phyloP scores from a whole-genome alignment of 768 basidiomycete species.

The Artomyces pyxidatus region DNA sequence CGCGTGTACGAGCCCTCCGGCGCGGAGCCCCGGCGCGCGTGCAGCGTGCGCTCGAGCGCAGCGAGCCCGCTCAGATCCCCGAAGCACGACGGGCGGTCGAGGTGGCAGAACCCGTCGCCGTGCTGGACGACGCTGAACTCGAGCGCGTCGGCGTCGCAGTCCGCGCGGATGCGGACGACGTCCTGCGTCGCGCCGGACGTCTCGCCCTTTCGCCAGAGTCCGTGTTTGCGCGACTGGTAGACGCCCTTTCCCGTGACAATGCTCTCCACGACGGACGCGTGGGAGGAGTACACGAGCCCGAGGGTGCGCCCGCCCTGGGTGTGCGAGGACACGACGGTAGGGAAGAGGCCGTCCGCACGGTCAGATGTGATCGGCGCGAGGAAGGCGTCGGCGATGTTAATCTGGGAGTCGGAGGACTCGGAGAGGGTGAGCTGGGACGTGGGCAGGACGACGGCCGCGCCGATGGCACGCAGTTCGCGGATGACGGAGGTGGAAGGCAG shows the following conservation, averaged over 20 bases:
- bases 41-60: constrained; percentile 73
- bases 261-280: constrained; percentile 76
- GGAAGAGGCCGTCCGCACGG: constrained; percentile 85
- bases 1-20: constrained; percentile 91
- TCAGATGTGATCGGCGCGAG: constrained; percentile 78
- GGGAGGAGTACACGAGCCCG: constrained; percentile 93
- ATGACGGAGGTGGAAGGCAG: constrained; percentile 55
- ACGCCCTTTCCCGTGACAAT: constrained; percentile 86
- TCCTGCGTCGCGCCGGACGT: constrained; percentile 92
- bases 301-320: constrained; percentile 63
- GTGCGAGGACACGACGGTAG: constrained; percentile 78
- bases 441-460: constrained; percentile 64
- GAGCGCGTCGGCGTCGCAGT: constrained; percentile 91
- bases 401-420: constrained; percentile 42
- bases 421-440: constrained; percentile 58
- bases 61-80: constrained; percentile 72
- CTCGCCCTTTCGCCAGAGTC: constrained; percentile 95
- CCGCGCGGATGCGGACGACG: constrained; percentile 70
- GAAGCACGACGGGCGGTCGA: constrained; percentile 83
- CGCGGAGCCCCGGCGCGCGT: constrained; percentile 61
- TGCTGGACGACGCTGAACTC: constrained; percentile 88
- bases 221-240: constrained; percentile 94
- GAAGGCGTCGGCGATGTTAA: constrained; percentile 81
- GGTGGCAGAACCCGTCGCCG: constrained; percentile 91
- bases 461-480: constrained; percentile 47